These are phyloP conservation scores for Kurtzmaniella fragi DNA, from an alignment of 805 yeast genomes.

Conservation along the genomic window DNA sequence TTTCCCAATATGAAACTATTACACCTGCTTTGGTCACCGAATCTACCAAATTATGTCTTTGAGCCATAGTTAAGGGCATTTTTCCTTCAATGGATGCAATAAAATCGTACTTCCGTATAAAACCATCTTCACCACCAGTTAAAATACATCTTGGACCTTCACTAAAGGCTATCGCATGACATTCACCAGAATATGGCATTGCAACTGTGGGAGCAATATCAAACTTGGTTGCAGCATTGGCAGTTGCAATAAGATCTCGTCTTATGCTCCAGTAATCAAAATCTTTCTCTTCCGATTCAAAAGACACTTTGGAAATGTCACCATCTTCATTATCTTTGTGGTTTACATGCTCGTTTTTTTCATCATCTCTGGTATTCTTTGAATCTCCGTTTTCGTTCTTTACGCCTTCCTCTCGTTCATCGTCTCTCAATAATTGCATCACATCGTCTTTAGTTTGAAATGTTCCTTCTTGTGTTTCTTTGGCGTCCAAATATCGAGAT, in stretches of 20 bases:
- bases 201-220: conserved; percentile 85
- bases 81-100: conserved; percentile 82
- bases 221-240: conserved; percentile 48
- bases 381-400: not conserved
- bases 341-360: not conserved
- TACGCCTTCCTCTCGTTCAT: conserved; percentile 6
- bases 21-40: conserved; percentile 82
- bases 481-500: conserved; percentile 1
- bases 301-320: not conserved
- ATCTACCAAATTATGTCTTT: conserved; percentile 83
- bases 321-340: not conserved
- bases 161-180: conserved; percentile 73
- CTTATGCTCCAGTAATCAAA: conserved; percentile 11
- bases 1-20: conserved; percentile 86
- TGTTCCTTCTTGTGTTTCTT: conserved; percentile 2
- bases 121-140: conserved; percentile 96
- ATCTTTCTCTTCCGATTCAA: conserved; percentile 3
- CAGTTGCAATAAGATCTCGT: conserved; percentile 33
- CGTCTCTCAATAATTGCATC: conserved; percentile 3
- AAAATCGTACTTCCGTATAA: conserved; percentile 84
- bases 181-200: conserved; percentile 72
- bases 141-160: conserved; percentile 82
- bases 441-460: not conserved
- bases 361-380: not conserved
- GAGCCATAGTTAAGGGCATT: conserved; percentile 83